Base-by-base conservation (phyloP, 2,329 filamentous ascomycete genomes). In the Trichoderma sp. region DNA sequence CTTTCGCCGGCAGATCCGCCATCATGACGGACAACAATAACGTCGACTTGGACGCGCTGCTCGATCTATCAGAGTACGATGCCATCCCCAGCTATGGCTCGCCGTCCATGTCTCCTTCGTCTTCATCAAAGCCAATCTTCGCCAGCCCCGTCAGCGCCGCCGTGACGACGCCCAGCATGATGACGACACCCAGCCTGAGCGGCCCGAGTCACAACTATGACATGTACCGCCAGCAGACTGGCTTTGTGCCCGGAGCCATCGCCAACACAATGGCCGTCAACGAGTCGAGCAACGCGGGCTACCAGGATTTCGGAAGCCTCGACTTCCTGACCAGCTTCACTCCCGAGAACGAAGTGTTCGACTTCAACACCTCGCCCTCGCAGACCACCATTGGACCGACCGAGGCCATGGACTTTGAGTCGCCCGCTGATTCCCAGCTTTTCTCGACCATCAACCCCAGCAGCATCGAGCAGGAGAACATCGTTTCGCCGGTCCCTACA, bases 151-250 rank as follows among this genome's bases (percentile, higher is more conserved):
- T 86, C 8, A 82, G 87, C 6, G 83, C 85, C 73, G 86, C 87
- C 67, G 82, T 87, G 57, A 84, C 85, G 70, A 86, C 88, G 6
- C 86, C 88, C n/a, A 82, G 85, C 43, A 81, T 91, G 71, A 81
- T 88, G 20, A 81, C 87, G 8, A 88, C 91, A 73, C 87, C 88
- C 36, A 89, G 87, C 23, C 88, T 95, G 78, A 90, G 90, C 62
- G 93, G 90, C 43, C 95, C 96, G 9, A 97, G 94, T 81, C 95
- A 98, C 84, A 93, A 97, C 82, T 98, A 98, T 85, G 93, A 94
- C 78, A 90, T 93, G 79, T 97, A 98, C 85, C 93, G 94, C 84
- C 96, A 99, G 81, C 95, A 98, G 85, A 98, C 96, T 4, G 94
- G 95, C 74, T 90, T 98, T 34, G 93, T 96, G 0, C 91, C 93